Evolutionary conservation across 1,284 basidiomycete species (phyloP).

Genomic region (Mycena citricolor): DNA sequence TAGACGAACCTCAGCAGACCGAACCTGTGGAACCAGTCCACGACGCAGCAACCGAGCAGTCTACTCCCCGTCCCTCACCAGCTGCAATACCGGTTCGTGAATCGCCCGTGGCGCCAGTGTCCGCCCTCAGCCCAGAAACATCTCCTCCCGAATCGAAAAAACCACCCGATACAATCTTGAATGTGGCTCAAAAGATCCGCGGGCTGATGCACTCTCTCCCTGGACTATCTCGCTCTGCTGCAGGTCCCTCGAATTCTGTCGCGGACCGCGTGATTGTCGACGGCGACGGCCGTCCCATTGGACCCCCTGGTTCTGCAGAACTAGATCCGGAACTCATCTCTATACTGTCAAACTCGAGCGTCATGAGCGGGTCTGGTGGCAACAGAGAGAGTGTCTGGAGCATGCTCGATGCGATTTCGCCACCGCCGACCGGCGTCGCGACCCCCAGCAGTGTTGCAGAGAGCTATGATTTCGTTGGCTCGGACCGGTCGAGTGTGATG

Average conservation of each 20-base stretch:
- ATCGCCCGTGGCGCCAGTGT: no score
- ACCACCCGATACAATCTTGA: no score
- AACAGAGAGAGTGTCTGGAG: constrained; percentile 55
- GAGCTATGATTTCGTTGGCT: constrained; percentile 33
- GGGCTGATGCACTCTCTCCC: constrained; percentile 33
- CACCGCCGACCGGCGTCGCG: constrained; percentile 24
- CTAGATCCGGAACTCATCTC: constrained; percentile 45
- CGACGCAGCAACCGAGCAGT: no score
- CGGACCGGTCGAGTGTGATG: constrained; percentile 62
- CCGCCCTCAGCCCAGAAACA: no score
- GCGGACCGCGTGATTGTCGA: constrained; percentile 27
- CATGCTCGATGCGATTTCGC: constrained; percentile 49
- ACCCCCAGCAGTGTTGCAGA: constrained; percentile 30
- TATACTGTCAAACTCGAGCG: constrained; percentile 46
- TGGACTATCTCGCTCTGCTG: constrained; percentile 22
- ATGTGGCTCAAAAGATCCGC: constrained; percentile 35
- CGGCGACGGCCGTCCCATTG: constrained; percentile 31
- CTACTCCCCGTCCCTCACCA: no score
- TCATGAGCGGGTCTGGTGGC: constrained; percentile 53
- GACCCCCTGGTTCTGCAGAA: constrained; percentile 31
- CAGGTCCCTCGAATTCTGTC: constrained; percentile 6
- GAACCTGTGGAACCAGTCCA: no score
- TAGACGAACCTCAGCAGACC: no score
- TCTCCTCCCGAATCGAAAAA: no score
- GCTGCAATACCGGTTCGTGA: no score